Evolutionary conservation across 495 filamentous ascomycete species (phyloP).

Genomic region (Hypoxylon fragiforme): DNA sequence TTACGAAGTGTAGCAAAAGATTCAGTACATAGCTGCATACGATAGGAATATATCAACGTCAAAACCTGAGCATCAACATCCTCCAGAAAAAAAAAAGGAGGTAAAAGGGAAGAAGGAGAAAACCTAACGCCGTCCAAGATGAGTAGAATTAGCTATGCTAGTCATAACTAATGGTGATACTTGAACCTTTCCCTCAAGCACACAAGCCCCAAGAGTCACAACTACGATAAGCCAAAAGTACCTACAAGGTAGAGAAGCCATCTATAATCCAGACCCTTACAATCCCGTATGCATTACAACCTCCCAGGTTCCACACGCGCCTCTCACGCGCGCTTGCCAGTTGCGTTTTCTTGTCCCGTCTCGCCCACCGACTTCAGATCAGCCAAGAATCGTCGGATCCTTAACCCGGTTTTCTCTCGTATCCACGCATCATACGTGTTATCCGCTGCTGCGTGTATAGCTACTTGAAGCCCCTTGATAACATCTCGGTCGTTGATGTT

Average conservation of each 20-base stretch:
- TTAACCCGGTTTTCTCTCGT: constrained; percentile 47
- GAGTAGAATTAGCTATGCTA: neutral
- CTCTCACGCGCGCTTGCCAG: constrained; percentile 3
- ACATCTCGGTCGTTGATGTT: constrained; percentile 47
- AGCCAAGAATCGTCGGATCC: constrained; percentile 50
- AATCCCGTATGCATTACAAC: neutral
- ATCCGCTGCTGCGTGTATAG: constrained; percentile 53
- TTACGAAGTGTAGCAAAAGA: no score
- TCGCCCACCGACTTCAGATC: constrained; percentile 52
- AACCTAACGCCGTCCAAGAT: no score
- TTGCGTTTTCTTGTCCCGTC: constrained; percentile 12
- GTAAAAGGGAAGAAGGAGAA: no score
- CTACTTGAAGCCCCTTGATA: constrained; percentile 52
- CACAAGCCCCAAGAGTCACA: no score
- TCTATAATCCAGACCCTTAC: neutral
- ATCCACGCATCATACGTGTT: constrained; percentile 49
- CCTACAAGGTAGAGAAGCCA: neutral
- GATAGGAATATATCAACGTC: no score
- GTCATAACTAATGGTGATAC: neutral
- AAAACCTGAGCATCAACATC: no score
- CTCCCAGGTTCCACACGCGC: neutral
- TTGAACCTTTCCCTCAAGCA: no score
- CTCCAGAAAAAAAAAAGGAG: no score
- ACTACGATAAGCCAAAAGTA: neutral
- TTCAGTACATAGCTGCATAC: no score